Conservation (phyloP, 306 rosid genomes). For the Alnus rubra region DNA sequence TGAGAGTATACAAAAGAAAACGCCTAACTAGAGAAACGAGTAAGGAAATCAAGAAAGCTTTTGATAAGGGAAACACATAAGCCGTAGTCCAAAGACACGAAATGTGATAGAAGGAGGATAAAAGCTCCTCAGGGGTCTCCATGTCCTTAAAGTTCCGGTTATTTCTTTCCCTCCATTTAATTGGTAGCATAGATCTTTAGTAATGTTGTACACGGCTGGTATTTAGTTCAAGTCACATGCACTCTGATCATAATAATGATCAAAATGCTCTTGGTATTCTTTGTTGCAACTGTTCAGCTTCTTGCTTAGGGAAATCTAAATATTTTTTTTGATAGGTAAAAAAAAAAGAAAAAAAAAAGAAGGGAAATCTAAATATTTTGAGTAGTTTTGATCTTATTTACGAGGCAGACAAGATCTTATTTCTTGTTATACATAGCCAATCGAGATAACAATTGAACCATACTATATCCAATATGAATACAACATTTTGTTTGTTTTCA, state of each 20-base stretch:
- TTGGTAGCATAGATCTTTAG: not conserved
- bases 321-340: no score
- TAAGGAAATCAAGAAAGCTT: no score
- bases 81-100: no score
- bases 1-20: no score
- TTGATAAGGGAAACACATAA: no score
- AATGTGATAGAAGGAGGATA: no score
- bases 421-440: not conserved
- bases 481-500: conserved; percentile 9
- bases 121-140: no score
- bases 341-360: no score
- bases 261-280: no score
- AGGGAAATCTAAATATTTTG: not conserved
- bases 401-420: not conserved
- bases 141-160: no score
- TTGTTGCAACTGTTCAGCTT: not conserved
- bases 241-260: not conserved
- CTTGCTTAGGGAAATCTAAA: not conserved
- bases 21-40: no score
- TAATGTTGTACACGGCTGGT: not conserved
- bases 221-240: not conserved
- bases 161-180: not conserved
- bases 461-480: not conserved
- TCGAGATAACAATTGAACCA: not conserved
- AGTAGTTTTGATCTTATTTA: not conserved